A percentile compares a stretch with the other conserved stretches of the same genome.
Conservation (phyloP, 2,329 filamentous ascomycete species). For the Colletotrichum zoysiae region DNA sequence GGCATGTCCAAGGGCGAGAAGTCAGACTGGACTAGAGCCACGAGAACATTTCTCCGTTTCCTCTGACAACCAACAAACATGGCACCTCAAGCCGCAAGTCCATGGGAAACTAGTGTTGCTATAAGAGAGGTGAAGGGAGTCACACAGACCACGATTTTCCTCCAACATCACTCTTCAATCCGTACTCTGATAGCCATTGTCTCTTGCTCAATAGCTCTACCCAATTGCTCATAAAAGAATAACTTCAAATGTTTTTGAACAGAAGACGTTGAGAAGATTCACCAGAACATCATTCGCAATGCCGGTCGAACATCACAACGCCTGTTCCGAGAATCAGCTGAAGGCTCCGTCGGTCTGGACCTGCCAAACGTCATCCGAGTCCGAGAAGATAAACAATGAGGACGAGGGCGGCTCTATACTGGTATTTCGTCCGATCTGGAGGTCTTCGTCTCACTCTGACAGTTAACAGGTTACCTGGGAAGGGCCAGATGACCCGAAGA, state of each 20-base stretch:
- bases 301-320: neutral
- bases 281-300: neutral
- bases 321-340: neutral
- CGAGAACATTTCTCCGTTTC: neutral
- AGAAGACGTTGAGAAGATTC: neutral
- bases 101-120: neutral
- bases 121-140: neutral
- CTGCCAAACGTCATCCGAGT: neutral
- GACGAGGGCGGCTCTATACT: neutral
- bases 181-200: neutral
- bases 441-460: neutral
- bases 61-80: neutral
- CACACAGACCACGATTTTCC: too few relatives aligned
- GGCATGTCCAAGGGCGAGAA: neutral
- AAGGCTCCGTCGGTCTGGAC: neutral
- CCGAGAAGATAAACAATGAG: neutral
- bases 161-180: too few relatives aligned
- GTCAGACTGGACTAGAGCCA: neutral
- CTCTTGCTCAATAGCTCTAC: neutral
- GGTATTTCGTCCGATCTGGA: neutral
- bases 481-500: conserved; percentile 52
- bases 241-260: too few relatives aligned
- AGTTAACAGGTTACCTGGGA: conserved; percentile 47
- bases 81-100: neutral
- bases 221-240: neutral